Percentiles rank a stretch among this genome's conserved stretches.
phyloP scores from a whole-genome alignment of 2,329 filamentous ascomycete species.

The Cercospora sp. region DNA sequence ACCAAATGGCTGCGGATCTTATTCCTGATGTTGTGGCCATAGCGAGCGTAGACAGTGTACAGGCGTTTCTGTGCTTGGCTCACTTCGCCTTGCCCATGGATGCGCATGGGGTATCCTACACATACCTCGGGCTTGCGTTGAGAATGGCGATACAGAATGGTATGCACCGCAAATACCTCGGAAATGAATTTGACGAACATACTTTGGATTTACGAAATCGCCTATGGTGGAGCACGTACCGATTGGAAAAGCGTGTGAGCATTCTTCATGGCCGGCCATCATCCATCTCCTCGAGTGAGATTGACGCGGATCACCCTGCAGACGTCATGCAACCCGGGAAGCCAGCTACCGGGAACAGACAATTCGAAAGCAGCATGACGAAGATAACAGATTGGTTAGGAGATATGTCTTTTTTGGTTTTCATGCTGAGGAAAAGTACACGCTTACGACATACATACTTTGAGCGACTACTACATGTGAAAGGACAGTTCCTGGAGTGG shows the following conservation, averaged over 20 bases:
- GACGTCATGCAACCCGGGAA: constrained; percentile 20
- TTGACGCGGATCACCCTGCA: constrained; percentile 55
- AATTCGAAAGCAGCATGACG: constrained; percentile 20
- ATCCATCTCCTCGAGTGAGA: constrained; percentile 55
- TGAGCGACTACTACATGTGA: constrained; percentile 20
- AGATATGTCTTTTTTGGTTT: constrained; percentile 19
- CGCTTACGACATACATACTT: constrained; percentile 21
- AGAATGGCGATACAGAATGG: constrained; percentile 62
- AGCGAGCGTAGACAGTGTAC: constrained; percentile 56
- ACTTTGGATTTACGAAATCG: constrained; percentile 39
- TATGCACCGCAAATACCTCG: constrained; percentile 52
- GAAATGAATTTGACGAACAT: constrained; percentile 48
- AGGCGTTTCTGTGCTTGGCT: constrained; percentile 58
- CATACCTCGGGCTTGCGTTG: constrained; percentile 57
- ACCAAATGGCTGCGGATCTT: constrained; percentile 56
- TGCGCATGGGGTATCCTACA: constrained; percentile 58
- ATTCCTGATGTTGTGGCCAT: constrained; percentile 59
- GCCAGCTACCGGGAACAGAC: constrained; percentile 4
- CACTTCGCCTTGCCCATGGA: constrained; percentile 59
- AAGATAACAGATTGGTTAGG: constrained; percentile 23
- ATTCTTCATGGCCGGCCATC: constrained; percentile 58
- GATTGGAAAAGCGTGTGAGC: constrained; percentile 58
- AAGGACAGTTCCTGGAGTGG: constrained; percentile 19
- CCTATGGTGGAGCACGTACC: constrained; percentile 27
- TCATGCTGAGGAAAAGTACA: constrained; percentile 19